Percentiles rank a stretch among this genome's conserved stretches.
phyloP scores from a whole-genome alignment of 2,329 filamentous ascomycete species.

The Simplicillium sp. region DNA sequence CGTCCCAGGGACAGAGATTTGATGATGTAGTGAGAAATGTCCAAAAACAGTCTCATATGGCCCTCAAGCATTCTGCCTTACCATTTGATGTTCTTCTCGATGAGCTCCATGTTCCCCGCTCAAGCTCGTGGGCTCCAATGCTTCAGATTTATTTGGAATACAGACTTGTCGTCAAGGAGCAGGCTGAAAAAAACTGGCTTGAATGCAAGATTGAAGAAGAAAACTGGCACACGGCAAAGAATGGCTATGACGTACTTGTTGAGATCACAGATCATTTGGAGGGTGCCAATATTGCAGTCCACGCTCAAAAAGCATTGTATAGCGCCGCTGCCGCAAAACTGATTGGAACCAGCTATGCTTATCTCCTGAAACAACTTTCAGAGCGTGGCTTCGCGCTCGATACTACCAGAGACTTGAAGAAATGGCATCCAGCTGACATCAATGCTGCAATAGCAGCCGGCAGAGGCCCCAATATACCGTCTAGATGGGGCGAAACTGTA shows the following conservation, averaged over 20 bases:
- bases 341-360: neutral
- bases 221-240: neutral
- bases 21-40: neutral
- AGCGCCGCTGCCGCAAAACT: neutral
- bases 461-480: neutral
- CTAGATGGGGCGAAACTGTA: neutral
- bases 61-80: neutral
- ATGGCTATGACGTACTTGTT: neutral
- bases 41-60: neutral
- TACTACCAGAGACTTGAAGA: neutral
- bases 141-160: slow-evolving; percentile 1
- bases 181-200: neutral
- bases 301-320: neutral
- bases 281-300: neutral
- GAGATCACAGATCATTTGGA: neutral
- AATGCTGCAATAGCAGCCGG: neutral
- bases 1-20: neutral
- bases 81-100: slow-evolving; percentile 2
- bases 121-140: neutral
- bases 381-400: too few relatives aligned
- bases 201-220: neutral
- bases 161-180: neutral
- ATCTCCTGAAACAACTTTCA: neutral
- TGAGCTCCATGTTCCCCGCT: neutral
- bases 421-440: neutral